phyloP scores from a whole-genome alignment of 345 rosid species.

The Ricinus communis region DNA sequence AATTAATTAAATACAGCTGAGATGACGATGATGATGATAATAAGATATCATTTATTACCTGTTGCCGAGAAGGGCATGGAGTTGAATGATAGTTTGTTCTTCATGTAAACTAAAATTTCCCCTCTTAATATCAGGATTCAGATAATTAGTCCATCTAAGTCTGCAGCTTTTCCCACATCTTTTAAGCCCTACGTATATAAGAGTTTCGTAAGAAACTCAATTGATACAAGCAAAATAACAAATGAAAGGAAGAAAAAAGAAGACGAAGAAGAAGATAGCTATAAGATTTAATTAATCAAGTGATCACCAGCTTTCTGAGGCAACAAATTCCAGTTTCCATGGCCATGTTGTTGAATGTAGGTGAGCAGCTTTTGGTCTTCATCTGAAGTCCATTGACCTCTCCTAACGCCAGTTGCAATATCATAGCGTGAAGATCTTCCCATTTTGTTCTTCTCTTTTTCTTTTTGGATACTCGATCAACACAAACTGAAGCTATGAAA shows the following conservation, averaged over 20 bases:
- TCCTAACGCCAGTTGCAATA: constrained; percentile 17
- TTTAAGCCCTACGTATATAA: constrained; percentile 12
- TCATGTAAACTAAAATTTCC: constrained; percentile 25
- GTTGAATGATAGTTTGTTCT: constrained; percentile 27
- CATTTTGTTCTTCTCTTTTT: background rate
- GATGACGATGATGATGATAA: background rate
- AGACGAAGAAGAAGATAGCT: too few species aligned
- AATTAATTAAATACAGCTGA: too few species aligned
- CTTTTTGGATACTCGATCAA: background rate
- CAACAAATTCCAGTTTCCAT: constrained; percentile 22
- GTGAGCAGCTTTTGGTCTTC: constrained; percentile 20
- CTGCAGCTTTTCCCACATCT: constrained; percentile 33
- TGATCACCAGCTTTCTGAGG: constrained; percentile 20
- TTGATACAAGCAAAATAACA: background rate
- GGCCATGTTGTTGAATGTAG: constrained; percentile 22
- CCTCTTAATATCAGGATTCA: constrained; percentile 23
- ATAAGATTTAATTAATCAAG: background rate
- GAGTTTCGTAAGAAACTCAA: background rate
- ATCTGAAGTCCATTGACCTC: constrained; percentile 21
- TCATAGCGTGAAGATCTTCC: constrained; percentile 13
- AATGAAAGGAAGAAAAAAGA: too few species aligned
- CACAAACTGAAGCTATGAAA: background rate
- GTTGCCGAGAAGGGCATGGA: constrained; percentile 29
- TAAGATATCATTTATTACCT: background rate
- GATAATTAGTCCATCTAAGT: constrained; percentile 22